Conservation (phyloP, 352 stramenopile genomes). For the Phytopythium boreale region DNA sequence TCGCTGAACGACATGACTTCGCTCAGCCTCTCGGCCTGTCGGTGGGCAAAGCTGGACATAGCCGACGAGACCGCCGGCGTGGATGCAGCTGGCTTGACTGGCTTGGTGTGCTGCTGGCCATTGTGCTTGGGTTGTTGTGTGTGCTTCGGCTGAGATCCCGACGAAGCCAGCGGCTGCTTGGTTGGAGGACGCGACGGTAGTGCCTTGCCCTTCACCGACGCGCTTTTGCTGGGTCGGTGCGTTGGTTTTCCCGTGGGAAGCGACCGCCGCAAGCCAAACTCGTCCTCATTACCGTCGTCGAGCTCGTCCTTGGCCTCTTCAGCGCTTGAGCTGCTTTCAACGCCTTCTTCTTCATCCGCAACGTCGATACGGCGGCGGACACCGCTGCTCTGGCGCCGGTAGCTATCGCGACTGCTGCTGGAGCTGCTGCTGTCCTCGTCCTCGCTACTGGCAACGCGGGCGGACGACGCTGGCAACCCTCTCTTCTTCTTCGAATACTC, state of each 20-base stretch:
- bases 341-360: constrained; percentile 9
- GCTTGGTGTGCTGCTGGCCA: neutral
- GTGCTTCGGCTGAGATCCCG: neutral
- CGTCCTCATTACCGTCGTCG: constrained; percentile 5
- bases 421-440: neutral
- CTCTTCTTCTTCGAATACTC: constrained; percentile 2
- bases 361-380: neutral
- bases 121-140: constrained; percentile 7
- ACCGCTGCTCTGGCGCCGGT: neutral
- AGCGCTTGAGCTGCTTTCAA: neutral
- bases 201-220: neutral
- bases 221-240: constrained; percentile 2
- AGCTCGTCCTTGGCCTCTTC: constrained; percentile 10
- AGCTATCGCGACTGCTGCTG: neutral
- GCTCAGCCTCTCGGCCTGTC: constrained; percentile 23
- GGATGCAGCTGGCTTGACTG: constrained; percentile 12
- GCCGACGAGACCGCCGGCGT: constrained; percentile 1
- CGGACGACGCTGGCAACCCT: neutral
- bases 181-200: neutral
- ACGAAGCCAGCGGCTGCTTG: neutral
- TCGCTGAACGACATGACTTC: constrained; percentile 45
- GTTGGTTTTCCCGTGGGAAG: neutral
- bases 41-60: constrained; percentile 4
- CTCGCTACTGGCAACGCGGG: neutral
- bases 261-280: neutral